phyloP scores from a whole-genome alignment of 2,329 filamentous ascomycete species.

The Bipolaris oryzae region DNA sequence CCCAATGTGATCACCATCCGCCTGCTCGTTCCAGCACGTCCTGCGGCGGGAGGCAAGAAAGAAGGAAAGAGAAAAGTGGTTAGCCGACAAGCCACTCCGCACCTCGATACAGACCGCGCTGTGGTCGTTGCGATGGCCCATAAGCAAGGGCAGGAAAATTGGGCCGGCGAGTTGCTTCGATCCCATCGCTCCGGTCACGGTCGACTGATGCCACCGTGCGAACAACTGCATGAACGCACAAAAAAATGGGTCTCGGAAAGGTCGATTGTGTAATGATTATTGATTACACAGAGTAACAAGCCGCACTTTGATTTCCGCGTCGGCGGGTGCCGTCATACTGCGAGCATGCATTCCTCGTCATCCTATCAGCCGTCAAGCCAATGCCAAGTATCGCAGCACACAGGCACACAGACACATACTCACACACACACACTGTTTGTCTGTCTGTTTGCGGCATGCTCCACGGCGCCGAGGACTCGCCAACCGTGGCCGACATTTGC shows the following conservation, averaged over 20 bases:
- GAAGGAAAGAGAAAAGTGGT: not conserved
- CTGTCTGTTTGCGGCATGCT: constrained; percentile 8
- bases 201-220: constrained; percentile 9
- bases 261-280: constrained; percentile 16
- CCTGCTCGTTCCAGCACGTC: constrained; percentile 1
- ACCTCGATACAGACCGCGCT: not conserved
- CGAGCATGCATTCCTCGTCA: constrained; percentile 2
- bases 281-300: constrained; percentile 14
- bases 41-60: not conserved
- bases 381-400: constrained; percentile 6
- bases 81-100: not conserved
- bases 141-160: not conserved
- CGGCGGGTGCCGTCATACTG: constrained; percentile 5
- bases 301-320: constrained; percentile 3
- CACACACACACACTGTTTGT: not conserved
- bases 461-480: constrained; percentile 5
- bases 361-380: constrained; percentile 10
- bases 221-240: constrained; percentile 26
- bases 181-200: not conserved
- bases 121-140: not conserved
- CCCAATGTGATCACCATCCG: constrained; percentile 9
- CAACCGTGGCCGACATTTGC: not conserved
- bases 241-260: constrained; percentile 12
- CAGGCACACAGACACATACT: constrained; percentile 1
- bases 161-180: constrained; percentile 1